Base-by-base conservation (phyloP, 1,284 basidiomycete genomes). In the Rhodotorula sp. region DNA sequence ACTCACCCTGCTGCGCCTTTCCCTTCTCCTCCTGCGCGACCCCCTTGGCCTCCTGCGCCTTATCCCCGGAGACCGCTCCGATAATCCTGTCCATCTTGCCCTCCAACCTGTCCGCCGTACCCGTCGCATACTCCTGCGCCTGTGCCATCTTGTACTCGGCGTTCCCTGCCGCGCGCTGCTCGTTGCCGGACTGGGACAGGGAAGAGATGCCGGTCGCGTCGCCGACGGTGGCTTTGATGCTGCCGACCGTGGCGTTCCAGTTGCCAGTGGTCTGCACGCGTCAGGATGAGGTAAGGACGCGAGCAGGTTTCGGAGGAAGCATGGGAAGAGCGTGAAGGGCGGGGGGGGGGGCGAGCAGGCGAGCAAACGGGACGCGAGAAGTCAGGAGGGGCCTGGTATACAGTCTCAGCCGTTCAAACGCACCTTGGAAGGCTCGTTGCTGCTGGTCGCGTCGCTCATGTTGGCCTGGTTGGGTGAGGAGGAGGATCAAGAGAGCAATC, bases 61-160 rank as follows among this genome's bases (percentile, higher is more conserved):
- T 54, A 57, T 74, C 73, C 6, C 70, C 73, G 24, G 73, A 68
- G 1, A 70, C 57, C 11, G 70, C 70, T 3, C 73, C 73, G 9
- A 70, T 49, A 8, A 72, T 68, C 29, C 67, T 61, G 58, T 74
- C 72, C 27, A 69, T 52, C 67, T 71, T 72, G n/a, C 72, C 72
- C 6, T 62, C 60, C 4, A 74, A 8, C 2, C 72, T 54, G 59
- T 74, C 72, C 2, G 52, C 63, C 10, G 70, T 67, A 0, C 62
- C 70, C 56, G 72, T 59, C 15, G 44, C 67, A 59, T 69, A 71
- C 22, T 55, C 70, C 47, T 67, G 48, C 27, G 62, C 65, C 54
- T 67, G 64, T 29, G 72, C 72, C 6, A 64, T 61, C 54, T 68
- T 68, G 61, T 68, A 63, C 55, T 73, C 72, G 22, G 69, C 72